Evolutionary conservation across 768 basidiomycete species (phyloP).

Genomic region (Omphalotus guepiniiformis): DNA sequence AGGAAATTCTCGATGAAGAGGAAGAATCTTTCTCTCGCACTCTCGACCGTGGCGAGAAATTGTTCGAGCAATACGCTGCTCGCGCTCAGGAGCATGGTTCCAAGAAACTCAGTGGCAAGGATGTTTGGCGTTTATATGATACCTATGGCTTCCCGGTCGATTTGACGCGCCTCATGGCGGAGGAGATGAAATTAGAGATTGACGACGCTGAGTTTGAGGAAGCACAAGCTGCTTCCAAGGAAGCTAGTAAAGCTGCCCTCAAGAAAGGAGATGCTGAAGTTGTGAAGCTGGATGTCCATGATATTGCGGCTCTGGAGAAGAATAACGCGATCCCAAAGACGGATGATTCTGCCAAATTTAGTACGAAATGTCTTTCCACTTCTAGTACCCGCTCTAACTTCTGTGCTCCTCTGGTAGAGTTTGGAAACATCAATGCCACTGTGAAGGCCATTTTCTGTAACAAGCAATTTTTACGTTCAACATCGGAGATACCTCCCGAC

Average conservation of each 20-base stretch:
- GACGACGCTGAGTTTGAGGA: constrained; percentile 87
- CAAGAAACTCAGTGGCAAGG: constrained; percentile 77
- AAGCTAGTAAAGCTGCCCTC: constrained; percentile 81
- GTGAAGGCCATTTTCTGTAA: constrained; percentile 85
- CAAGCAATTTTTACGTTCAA: constrained; percentile 69
- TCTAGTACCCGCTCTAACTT: neutral
- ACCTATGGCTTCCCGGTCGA: constrained; percentile 99
- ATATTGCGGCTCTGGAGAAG: constrained; percentile 82
- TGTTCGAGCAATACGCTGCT: constrained; percentile 85
- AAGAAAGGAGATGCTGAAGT: constrained; percentile 66
- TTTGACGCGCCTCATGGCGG: constrained; percentile 94
- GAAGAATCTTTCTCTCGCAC: constrained; percentile 98
- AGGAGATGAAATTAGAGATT: constrained; percentile 79
- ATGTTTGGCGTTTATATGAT: constrained; percentile 97
- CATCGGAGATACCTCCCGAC: constrained; percentile 59
- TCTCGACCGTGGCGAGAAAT: constrained; percentile 91
- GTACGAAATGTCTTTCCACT: constrained; percentile 42
- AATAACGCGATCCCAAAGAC: constrained; percentile 80
- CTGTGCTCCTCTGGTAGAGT: constrained; percentile 39
- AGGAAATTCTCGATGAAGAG: constrained; percentile 95
- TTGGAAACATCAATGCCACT: constrained; percentile 70
- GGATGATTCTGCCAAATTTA: constrained; percentile 87
- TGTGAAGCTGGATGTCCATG: constrained; percentile 94
- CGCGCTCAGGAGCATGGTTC: constrained; percentile 58
- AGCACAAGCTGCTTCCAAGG: constrained; percentile 84